phyloP scores from a whole-genome alignment of 495 filamentous ascomycete genomes.

The Aspergillus kassunensis region DNA sequence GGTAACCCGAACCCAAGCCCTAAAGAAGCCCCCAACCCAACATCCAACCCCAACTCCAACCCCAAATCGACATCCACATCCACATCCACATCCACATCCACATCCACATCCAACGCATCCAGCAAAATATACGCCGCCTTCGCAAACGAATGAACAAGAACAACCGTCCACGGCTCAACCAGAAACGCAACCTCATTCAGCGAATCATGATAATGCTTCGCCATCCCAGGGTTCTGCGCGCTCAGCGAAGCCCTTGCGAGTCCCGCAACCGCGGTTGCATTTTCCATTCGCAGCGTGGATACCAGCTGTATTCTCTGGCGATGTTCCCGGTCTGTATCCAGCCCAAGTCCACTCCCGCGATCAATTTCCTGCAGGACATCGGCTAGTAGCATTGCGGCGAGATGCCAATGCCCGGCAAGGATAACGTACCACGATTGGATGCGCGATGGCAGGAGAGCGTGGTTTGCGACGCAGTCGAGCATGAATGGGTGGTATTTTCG shows the following conservation, averaged over 20 bases:
- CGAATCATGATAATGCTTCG: not conserved
- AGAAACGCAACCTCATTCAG: not conserved
- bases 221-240: not conserved
- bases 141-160: not conserved
- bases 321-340: not conserved
- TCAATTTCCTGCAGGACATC: not conserved
- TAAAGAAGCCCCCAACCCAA: too few relatives aligned
- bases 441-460: not conserved
- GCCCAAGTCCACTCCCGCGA: not conserved
- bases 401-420: not conserved
- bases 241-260: not conserved
- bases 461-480: conserved; percentile 1
- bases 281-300: not conserved
- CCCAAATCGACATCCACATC: too few relatives aligned
- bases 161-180: conserved; percentile 1
- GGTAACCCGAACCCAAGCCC: too few relatives aligned
- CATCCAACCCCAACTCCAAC: too few relatives aligned
- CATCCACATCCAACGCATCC: not conserved
- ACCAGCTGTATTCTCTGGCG: not conserved
- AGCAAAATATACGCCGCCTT: conserved; percentile 1
- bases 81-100: too few relatives aligned
- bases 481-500: not conserved
- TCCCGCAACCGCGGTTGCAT: not conserved
- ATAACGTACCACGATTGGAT: conserved; percentile 5
- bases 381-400: not conserved